These are phyloP conservation scores for Houttuynia cordata DNA, from an alignment of 164 flowering plant species.

Conservation along the genomic window DNA sequence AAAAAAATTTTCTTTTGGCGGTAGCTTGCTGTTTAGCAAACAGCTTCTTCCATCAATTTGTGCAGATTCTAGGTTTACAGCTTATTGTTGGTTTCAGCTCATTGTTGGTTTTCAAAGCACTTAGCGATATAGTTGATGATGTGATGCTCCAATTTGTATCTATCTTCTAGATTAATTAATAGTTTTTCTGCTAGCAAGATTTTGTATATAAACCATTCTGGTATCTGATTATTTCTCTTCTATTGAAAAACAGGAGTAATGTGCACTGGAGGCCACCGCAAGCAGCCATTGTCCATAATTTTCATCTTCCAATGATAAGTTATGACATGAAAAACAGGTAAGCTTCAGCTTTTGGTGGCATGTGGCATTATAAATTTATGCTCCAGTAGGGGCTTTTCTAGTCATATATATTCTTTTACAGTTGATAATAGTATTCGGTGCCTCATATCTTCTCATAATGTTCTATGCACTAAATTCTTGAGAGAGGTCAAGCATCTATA, in stretches of 20 bases:
- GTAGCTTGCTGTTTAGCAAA: not conserved
- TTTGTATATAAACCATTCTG: too few relatives aligned
- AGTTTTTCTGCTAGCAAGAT: not conserved
- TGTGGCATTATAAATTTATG: not conserved
- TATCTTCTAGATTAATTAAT: not conserved
- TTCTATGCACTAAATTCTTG: too few relatives aligned
- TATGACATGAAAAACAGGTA: conserved; percentile 74
- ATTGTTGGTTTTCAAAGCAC: too few relatives aligned
- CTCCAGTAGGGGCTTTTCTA: not conserved
- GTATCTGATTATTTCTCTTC: not conserved
- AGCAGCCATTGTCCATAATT: conserved; percentile 58
- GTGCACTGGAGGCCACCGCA: conserved; percentile 45
- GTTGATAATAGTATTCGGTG: not conserved
- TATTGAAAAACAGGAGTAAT: conserved; percentile 22
- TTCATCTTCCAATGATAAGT: conserved; percentile 92
- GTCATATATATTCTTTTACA: not conserved
- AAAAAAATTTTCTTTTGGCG: too few relatives aligned
- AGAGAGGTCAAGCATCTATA: too few relatives aligned
- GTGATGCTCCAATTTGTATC: not conserved
- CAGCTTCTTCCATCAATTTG: not conserved
- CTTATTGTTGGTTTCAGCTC: not conserved
- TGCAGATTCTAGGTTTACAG: not conserved
- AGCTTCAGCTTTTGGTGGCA: not conserved
- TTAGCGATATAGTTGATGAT: not conserved
- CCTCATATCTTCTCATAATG: not conserved